Evolutionary conservation across 345 rosid genomes (phyloP).

Genomic region (Linum trigynum): DNA sequence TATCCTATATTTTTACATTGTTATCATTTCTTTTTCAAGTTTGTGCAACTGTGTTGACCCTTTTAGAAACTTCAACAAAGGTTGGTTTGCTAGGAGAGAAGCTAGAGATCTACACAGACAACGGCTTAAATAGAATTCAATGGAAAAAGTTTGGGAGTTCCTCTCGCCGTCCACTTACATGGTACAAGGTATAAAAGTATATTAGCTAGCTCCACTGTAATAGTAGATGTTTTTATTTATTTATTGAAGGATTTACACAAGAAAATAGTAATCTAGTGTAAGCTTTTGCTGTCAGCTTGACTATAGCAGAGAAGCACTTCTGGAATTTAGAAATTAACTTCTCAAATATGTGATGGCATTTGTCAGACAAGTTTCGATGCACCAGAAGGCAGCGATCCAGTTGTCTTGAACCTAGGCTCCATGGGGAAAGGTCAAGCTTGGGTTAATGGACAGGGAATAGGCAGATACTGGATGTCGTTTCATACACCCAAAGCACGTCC

Average conservation of each 20-base stretch:
- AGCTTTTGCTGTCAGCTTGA: not conserved
- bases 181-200: constrained; percentile 65
- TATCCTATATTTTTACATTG: not conserved
- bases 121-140: constrained; percentile 31
- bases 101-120: constrained; percentile 31
- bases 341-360: not conserved
- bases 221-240: not conserved
- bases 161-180: constrained; percentile 36
- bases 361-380: constrained; percentile 51
- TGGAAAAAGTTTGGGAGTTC: constrained; percentile 46
- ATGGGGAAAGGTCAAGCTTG: constrained; percentile 89
- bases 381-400: constrained; percentile 49
- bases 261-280: too few species aligned
- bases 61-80: constrained; percentile 19
- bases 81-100: constrained; percentile 66
- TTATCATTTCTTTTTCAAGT: too few species aligned
- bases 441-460: constrained; percentile 74
- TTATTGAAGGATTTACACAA: not conserved
- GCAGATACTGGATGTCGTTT: constrained; percentile 66
- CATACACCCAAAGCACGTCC: constrained; percentile 42
- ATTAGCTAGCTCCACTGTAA: not conserved
- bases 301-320: not conserved
- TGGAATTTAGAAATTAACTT: not conserved
- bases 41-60: not conserved
- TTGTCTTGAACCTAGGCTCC: constrained; percentile 47